Base-by-base conservation (phyloP, 2,329 filamentous ascomycete genomes). In the Rhinocladiella similis region DNA sequence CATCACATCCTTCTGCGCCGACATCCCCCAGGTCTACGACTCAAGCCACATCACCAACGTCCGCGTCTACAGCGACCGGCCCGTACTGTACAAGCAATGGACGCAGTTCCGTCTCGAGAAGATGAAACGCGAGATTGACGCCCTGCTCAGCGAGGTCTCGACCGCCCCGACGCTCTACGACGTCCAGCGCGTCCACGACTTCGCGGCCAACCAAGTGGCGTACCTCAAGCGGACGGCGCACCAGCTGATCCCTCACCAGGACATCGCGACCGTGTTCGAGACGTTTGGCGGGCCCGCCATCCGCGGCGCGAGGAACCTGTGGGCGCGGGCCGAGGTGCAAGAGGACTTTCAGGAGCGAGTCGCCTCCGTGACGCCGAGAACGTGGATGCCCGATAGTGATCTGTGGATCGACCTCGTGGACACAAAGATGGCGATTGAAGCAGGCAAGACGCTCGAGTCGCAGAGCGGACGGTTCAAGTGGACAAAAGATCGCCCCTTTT, bases 1-100 rank as follows among this genome's bases (percentile, higher is more conserved):
- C 71, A 83, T 88, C 48, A 87, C 85, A 0, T 83, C 81, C 3
- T 87, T 86, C 72, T 78, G 85, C 5, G 83, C 85, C 1, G 79
- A 77, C 48, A 77, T 75, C 18, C 73, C 83, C 1, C 71, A 70
- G 14, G 64, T 81, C 35, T 76, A 74, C 10, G 85, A 88, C 64
- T 83, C 86, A 62, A 81, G 80, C 1, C 80, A 82, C 5, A 73
- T 88, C 43, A 82, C 77, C 2, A 85, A 80, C 0, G 80, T 86
- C 14, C 79, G 83, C 1, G 74, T 73, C 1, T 80, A 86, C 57
- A 84, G 81, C 3, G 72, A 85, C 57, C 70, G 83, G 2, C 72
- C 73, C 0, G 77, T 81, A 61, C 72, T 86, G 2, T 87, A 87
- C 70, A 76, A 77, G 54, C 79, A 86, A 66, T 88, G 82, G 68